Conservation (phyloP, 169 alveolate genomes). For the Plasmodium fragile region DNA sequence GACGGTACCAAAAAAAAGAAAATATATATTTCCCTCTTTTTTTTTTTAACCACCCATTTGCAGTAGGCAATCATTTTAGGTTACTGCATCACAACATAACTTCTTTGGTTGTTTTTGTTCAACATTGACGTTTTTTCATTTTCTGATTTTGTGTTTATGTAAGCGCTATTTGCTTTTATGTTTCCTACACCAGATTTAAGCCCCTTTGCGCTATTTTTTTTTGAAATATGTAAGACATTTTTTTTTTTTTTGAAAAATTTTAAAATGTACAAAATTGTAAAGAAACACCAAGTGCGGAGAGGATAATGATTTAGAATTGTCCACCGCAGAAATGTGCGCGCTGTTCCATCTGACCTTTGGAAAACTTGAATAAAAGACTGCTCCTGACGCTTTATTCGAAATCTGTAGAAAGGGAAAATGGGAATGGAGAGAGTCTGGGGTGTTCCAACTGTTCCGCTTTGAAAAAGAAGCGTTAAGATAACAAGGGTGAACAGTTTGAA, state of each 20-base stretch:
- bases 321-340: neutral
- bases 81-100: neutral
- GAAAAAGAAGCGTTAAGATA: neutral
- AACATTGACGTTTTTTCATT: neutral
- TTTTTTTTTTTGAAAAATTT: neutral
- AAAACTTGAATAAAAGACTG: neutral
- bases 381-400: neutral
- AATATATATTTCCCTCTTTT: neutral
- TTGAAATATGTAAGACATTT: neutral
- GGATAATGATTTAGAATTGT: neutral
- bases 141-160: neutral
- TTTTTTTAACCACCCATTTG: neutral
- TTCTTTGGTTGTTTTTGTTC: neutral
- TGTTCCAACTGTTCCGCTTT: neutral
- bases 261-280: neutral
- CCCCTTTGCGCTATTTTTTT: neutral
- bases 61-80: neutral
- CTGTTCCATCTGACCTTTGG: neutral
- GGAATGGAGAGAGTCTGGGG: neutral
- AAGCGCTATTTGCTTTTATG: neutral
- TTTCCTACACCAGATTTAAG: neutral
- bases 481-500: neutral
- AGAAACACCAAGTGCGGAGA: neutral
- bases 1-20: neutral
- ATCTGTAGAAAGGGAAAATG: neutral